A percentile compares a stretch with the other conserved stretches of the same genome.
Conservation (phyloP, 768 basidiomycete species). For the Phlebiopsis flavidoalba region DNA sequence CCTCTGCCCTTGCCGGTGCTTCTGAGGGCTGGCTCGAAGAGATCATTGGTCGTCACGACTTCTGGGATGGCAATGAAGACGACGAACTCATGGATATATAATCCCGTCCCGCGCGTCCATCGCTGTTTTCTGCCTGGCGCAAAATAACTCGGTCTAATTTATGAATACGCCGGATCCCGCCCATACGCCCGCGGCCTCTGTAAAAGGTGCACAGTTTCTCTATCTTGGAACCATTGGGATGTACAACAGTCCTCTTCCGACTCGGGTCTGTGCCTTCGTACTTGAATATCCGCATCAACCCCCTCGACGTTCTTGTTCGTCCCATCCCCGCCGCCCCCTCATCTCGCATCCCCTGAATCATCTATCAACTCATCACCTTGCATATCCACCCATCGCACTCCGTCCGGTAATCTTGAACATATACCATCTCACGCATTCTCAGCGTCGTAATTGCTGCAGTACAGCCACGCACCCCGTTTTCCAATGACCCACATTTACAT, state of each 20-base stretch:
- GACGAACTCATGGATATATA: constrained; percentile 23
- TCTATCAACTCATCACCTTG: background rate
- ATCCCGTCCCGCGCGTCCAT: background rate
- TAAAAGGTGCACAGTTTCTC: background rate
- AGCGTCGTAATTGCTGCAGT: background rate
- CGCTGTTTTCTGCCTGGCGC: background rate
- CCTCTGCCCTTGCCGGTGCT: constrained; percentile 61
- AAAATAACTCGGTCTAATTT: background rate
- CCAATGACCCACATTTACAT: background rate
- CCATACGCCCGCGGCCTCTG: background rate
- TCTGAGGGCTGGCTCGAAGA: constrained; percentile 59
- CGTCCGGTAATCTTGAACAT: constrained; percentile 7
- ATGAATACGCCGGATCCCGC: background rate
- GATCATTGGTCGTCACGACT: constrained; percentile 34
- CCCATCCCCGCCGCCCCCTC: constrained; percentile 11
- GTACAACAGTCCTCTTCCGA: background rate
- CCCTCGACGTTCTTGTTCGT: background rate
- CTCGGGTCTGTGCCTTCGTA: background rate
- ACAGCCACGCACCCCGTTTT: background rate
- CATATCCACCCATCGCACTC: background rate
- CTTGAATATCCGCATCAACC: background rate
- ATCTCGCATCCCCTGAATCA: background rate
- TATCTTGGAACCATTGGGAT: constrained; percentile 4
- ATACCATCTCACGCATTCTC: background rate
- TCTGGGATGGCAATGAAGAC: constrained; percentile 12